phyloP scores from a whole-genome alignment of 352 stramenopile genomes.

The Phytopythium sindhum region DNA sequence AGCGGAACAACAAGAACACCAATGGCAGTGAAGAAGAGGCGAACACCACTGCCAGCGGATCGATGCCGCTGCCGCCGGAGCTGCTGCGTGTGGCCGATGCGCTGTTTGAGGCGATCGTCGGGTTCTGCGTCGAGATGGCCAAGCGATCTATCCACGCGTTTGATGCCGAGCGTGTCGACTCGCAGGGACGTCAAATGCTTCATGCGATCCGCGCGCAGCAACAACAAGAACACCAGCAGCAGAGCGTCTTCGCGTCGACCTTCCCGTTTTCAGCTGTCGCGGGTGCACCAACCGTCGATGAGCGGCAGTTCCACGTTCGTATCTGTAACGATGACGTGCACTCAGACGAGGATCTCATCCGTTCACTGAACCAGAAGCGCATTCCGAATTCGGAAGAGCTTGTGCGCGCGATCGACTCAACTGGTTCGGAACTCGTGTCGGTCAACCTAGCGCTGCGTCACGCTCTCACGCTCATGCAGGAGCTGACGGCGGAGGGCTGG shows the following conservation, averaged over 20 bases:
- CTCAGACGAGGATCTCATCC: conserved; percentile 96
- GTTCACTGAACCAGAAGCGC: conserved; percentile 80
- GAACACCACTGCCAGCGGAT: conserved; percentile 18
- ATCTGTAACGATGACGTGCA: conserved; percentile 99
- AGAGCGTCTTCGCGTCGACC: conserved; percentile 1
- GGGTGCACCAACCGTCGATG: conserved; percentile 14
- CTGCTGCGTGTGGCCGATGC: conserved; percentile 53
- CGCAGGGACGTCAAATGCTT: conserved; percentile 38
- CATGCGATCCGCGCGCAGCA: conserved; percentile 20
- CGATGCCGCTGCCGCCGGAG: conserved; percentile 24
- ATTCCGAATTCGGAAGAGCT: conserved; percentile 58
- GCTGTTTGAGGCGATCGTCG: conserved; percentile 71
- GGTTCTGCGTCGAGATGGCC: conserved; percentile 71
- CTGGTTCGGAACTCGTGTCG: conserved; percentile 67
- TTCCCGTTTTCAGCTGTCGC: conserved; percentile 5
- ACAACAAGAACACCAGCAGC: conserved; percentile 16
- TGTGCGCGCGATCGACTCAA: conserved; percentile 69
- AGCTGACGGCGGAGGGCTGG: conserved; percentile 75
- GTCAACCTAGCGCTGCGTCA: conserved; percentile 48
- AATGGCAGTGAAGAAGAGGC: conserved; percentile 3
- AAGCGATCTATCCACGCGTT: conserved; percentile 71
- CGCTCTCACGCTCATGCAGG: conserved; percentile 71
- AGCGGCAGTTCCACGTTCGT: conserved; percentile 84
- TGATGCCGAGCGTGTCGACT: conserved; percentile 52
- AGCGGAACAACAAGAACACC: conserved; percentile 21